Base-by-base conservation (phyloP, 1,139 yeast species). In the Candida buenavistaensis region DNA sequence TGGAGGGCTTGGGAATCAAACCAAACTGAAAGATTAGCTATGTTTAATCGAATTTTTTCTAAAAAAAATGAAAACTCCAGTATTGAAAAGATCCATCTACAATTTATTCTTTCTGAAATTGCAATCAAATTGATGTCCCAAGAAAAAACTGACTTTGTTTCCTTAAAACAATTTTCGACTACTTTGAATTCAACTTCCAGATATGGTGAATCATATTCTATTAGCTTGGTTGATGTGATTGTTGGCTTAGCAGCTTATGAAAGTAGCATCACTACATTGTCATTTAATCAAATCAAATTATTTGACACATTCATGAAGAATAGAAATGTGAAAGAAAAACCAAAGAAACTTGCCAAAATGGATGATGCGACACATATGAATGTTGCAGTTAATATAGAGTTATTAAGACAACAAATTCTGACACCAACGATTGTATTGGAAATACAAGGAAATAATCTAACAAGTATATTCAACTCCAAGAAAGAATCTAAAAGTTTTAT, bases 1-100 rank as follows among this genome's bases (percentile, higher is more conserved):
- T 90, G 97, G 97, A 76, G 97, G 65, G 78, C 80, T 38, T 92
- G 97, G 97, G 97, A 90, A 47, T 78, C 72, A 3, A 62, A 66
- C 34, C 51, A 52, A 12, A 51, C 48, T 8, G 78, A 78, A 28
- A 64, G 80, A 30, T 72, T 81, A 34, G 72, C 66, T 33, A 68
- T 82, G 38, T 76, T 82, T 46, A 62, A 62, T 14, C 55, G 58
- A 27, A 66, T 75, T 1, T 78, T 78, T 41, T 19, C 34, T 6
- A 28, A 28, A 16, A 35, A 33, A 23, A 19, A 19, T 6, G 21
- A 26, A n/a, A 19, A 19, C n/a, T 12, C 17, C 9, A 22, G 14
- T 7, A 28, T 16, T 7, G n/a, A 27, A 4, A 21, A 24, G 7
- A 15, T 31, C 4, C 32, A 37, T 6, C 30, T 32, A 13, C 43